These are phyloP conservation scores for Coffea humblotiana DNA, from an alignment of 305 asterid genomes.

Conservation along the genomic window DNA sequence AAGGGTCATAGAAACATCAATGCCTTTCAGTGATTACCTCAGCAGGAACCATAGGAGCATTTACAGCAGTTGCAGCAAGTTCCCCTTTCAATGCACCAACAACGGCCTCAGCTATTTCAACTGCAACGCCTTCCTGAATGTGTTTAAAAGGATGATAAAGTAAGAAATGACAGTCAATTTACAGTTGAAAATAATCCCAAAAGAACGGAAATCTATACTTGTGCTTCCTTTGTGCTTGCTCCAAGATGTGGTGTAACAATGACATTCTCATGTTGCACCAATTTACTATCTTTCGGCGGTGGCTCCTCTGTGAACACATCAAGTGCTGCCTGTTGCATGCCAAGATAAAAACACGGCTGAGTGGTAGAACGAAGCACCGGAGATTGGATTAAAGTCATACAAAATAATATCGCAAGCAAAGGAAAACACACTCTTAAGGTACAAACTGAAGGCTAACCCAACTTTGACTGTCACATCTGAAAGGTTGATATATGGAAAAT, in stretches of 20 bases:
- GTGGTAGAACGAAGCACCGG: conserved; percentile 6
- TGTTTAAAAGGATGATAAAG: neutral
- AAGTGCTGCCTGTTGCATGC: conserved; percentile 70
- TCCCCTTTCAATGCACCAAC: conserved; percentile 93
- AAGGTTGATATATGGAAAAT: neutral
- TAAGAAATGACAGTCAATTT: neutral
- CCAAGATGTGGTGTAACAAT: conserved; percentile 96
- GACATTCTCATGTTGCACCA: conserved; percentile 83
- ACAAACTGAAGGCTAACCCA: neutral
- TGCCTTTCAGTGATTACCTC: conserved; percentile 42
- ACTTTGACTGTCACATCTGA: neutral
- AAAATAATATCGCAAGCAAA: too few relatives aligned
- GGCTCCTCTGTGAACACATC: conserved; percentile 90
- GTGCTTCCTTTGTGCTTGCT: conserved; percentile 99
- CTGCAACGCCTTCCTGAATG: conserved; percentile 91
- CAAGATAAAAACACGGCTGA: conserved; percentile 12
- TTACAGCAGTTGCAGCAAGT: conserved; percentile 94
- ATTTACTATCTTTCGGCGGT: conserved; percentile 67
- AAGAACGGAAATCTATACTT: conserved; percentile 41
- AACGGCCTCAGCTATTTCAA: conserved; percentile 97
- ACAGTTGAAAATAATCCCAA: conserved; percentile 2
- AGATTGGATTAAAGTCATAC: neutral
- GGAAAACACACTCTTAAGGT: too few relatives aligned
- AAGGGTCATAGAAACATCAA: conserved; percentile 8
- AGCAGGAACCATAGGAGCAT: conserved; percentile 98